Evolutionary conservation across 495 filamentous ascomycete species (phyloP).

Genomic region (Terfezia claveryi): DNA sequence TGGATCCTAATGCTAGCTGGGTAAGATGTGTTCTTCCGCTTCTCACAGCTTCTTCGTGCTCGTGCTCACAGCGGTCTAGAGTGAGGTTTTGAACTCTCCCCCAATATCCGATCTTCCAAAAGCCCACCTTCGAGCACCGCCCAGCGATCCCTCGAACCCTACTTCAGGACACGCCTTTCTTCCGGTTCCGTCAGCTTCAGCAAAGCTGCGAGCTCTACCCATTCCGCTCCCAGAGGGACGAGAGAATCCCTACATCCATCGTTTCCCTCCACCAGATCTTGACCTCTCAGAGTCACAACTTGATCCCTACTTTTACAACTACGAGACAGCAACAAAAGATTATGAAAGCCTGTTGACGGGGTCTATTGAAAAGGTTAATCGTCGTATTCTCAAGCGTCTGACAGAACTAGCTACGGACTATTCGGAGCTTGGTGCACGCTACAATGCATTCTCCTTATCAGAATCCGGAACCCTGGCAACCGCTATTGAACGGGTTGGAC

Average conservation of each 20-base stretch:
- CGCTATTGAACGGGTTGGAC: conserved; percentile 81
- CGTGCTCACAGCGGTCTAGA: conserved; percentile 28
- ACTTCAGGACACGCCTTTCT: conserved; percentile 73
- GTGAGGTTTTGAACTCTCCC: conserved; percentile 71
- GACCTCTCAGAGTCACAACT: conserved; percentile 69
- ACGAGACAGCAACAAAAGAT: conserved; percentile 69
- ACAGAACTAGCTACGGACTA: conserved; percentile 66
- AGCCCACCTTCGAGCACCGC: conserved; percentile 76
- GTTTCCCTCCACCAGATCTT: conserved; percentile 62
- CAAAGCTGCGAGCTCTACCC: conserved; percentile 50
- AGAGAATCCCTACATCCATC: conserved; percentile 32
- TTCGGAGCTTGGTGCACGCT: conserved; percentile 74
- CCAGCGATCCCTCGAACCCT: conserved; percentile 76
- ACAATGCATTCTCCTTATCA: conserved; percentile 90
- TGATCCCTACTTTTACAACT: conserved; percentile 85
- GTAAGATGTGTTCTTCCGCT: conserved; percentile 28
- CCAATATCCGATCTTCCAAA: conserved; percentile 84
- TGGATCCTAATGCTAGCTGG: conserved; percentile 98
- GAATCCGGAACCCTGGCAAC: conserved; percentile 76
- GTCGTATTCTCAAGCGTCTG: conserved; percentile 64
- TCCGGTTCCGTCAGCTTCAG: conserved; percentile 60
- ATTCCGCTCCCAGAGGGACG: conserved; percentile 32
- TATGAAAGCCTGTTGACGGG: conserved; percentile 70
- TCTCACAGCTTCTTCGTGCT: conserved; percentile 2
- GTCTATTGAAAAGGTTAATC: conserved; percentile 87